Base-by-base conservation (phyloP, 108 stramenopile genomes). In the Nitzschia sp. region DNA sequence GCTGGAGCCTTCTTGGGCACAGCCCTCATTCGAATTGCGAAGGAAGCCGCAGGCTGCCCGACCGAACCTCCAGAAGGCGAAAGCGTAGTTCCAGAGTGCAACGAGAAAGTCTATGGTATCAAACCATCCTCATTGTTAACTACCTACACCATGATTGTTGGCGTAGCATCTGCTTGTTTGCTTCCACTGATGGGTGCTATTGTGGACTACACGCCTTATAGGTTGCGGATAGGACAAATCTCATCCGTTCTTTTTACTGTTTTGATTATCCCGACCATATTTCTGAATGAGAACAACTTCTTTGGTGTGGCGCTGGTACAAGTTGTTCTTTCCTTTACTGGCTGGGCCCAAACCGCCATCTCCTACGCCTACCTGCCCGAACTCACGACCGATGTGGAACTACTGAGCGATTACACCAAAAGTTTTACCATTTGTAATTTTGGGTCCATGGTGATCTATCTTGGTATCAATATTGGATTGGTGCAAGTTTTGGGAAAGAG, bases 281-380 rank as follows among this genome's bases (percentile, higher is more conserved):
- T 83, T 51, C 21, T 92, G 15, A 70, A 66, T 22, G 65, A 86
- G 54, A 20, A 79, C 14, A 92, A 78, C 14, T 89, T 86, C 80
- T 71, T 78, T 41, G 51, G 44, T 7, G 67, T 87, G 2, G 71
- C 82, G 0, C 29, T 85, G 17, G 15, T 86, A 15, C 75, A 81
- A 60, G 37, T 86, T 5, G 22, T 80, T 24, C 61, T 57, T 42
- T 74, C 80, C 10, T 76, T 89, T 64, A 59, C 84, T 41, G 85
- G 88, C 25, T 84, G 84, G 86, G 75, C 81, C 24, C 88, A 89
- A 56, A 81, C 75, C 11, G 56, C 80, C n/a, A 69, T 89, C 21
- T 51, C 77, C 14, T 84, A 78, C 75, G 86, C 91, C 0, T 92
- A 92, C 59, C 69, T 92, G 0, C 91, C 91, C 9, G 91, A 92